Evolutionary conservation across 2,329 filamentous ascomycete genomes (phyloP), one percentile per base, ranked within the genome.

Genomic region (Microcyclosporella mali): DNA sequence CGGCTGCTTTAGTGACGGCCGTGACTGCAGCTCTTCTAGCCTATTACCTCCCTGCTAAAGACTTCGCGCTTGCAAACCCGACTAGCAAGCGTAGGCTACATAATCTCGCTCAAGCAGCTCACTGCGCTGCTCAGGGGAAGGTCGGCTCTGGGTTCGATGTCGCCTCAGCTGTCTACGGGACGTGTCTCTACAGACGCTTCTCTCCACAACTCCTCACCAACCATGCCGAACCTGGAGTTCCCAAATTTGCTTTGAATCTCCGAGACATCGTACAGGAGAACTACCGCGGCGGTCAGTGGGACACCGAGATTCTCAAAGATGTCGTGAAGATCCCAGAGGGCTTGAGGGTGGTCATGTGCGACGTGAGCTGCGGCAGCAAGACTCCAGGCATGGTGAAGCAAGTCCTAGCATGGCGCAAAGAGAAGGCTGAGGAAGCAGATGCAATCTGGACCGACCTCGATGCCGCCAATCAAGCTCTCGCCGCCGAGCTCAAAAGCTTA

Each of bases 81-180:
- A 52, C 66, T 0, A 78, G 81, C 38, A 74, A 74, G 52, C 70
- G 71, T 19, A 77, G 76, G 37, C 75, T 95, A 41, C 92, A 98
- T 70, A 97, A 97, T 66, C 81, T 98, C 38, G 84, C 90, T 0
- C 92, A 98, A 70, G 85, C 86, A 1, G 84, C 88, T 3, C 92
- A 98, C 69, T 95, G 90, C 62, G 88, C 90, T 1, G 92, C 92
- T 0, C 92, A 98, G 69, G 92, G 92, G 17, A 98, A 98, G 67
- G 82, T 98, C 14, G 92, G 92, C 37, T 92, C 85, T 1, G 92
- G 92, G 15, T 98, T 98, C 63, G 92, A 98, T 62, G 85, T 98
- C 40, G 92, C 90, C 0, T 83, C 85, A 18, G 92, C 92, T 14
- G 88, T 95, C 12, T 95, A 88, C 64, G 92, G 92, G 12, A 89